phyloP scores from a whole-genome alignment of 768 basidiomycete species.

The Cystoderma amianthinum region DNA sequence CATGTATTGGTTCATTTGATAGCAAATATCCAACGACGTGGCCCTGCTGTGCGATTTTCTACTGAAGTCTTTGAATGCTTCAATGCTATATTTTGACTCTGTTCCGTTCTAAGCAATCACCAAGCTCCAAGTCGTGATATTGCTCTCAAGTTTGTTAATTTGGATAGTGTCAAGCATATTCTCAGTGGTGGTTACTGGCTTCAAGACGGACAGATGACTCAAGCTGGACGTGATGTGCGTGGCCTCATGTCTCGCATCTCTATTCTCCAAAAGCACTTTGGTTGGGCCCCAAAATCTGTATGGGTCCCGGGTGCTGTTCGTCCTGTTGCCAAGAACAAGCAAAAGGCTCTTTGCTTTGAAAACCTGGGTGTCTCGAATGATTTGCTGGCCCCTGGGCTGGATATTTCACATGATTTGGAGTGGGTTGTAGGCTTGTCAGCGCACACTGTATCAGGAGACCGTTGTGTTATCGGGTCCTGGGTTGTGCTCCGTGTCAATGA shows the following conservation, averaged over 20 bases:
- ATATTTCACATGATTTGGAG: too few species aligned
- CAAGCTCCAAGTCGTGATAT: conserved; percentile 28
- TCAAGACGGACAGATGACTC: neutral
- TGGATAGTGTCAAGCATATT: conserved; percentile 24
- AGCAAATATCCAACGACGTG: conserved; percentile 20
- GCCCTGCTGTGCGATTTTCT: conserved; percentile 22
- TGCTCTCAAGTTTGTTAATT: conserved; percentile 12
- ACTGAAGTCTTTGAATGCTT: conserved; percentile 32
- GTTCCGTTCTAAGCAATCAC: conserved; percentile 25
- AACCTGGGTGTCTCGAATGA: neutral
- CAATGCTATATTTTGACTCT: conserved; percentile 29
- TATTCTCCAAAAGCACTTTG: conserved; percentile 6
- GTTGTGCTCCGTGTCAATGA: too few species aligned
- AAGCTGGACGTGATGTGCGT: neutral
- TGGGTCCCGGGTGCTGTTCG: neutral
- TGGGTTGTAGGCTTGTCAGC: too few species aligned
- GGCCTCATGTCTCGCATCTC: conserved; percentile 3
- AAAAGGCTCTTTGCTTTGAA: neutral
- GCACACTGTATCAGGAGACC: too few species aligned
- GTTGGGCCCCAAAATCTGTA: conserved; percentile 6
- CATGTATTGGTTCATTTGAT: conserved; percentile 22
- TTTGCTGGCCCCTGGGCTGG: neutral
- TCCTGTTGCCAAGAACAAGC: neutral
- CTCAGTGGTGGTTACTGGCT: conserved; percentile 23
- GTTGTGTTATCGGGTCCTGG: too few species aligned